phyloP scores from a whole-genome alignment of 108 stramenopile species.

The Schizochytrium sp. region DNA sequence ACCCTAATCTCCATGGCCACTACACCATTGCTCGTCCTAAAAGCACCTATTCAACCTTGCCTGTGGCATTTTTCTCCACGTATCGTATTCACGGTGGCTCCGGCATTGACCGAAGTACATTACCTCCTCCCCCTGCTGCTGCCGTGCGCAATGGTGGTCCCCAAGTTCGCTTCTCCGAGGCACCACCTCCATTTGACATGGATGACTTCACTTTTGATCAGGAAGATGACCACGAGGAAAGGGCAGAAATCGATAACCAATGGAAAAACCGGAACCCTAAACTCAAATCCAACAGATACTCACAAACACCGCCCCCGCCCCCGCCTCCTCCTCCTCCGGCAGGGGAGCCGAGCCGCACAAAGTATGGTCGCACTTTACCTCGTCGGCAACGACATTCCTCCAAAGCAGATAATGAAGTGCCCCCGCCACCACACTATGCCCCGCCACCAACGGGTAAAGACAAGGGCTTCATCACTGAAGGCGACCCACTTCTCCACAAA shows the following conservation, averaged over 20 bases:
- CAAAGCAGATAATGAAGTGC: too few species aligned
- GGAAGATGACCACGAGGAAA: too few species aligned
- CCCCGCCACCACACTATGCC: not conserved
- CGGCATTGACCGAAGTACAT: not conserved
- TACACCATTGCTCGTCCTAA: not conserved
- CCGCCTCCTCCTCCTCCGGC: too few species aligned
- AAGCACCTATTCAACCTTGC: not conserved
- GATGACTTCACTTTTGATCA: not conserved
- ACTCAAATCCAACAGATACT: too few species aligned
- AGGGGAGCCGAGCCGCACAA: too few species aligned
- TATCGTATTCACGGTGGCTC: slow-evolving; percentile 34
- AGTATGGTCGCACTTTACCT: too few species aligned
- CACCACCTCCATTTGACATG: not conserved
- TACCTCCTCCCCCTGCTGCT: not conserved
- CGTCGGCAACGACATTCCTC: too few species aligned
- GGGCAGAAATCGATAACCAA: too few species aligned
- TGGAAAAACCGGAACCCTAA: too few species aligned
- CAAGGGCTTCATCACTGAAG: not conserved
- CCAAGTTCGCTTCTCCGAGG: not conserved
- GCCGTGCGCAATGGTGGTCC: not conserved
- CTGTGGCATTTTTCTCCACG: not conserved
- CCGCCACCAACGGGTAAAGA: not conserved
- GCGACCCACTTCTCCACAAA: not conserved
- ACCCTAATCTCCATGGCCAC: slow-evolving; percentile 11
- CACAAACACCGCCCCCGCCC: too few species aligned